Percentiles rank a stretch among this genome's conserved stretches.
These are phyloP conservation scores for Dorcoceras hygrometricum DNA, from an alignment of 257 asterid species.

Conservation along the genomic window DNA sequence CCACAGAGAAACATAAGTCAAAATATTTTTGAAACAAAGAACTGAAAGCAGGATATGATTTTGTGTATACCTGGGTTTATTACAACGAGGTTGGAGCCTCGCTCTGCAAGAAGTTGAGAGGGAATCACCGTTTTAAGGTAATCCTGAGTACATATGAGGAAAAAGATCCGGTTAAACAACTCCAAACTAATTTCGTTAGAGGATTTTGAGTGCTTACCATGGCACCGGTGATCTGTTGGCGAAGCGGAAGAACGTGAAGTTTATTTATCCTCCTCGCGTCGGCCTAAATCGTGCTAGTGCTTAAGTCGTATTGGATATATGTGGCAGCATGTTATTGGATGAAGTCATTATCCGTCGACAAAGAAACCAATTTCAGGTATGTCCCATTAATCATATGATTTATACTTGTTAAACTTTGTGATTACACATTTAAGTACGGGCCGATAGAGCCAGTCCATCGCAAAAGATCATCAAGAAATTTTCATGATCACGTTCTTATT, in stretches of 20 bases:
- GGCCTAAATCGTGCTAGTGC: too few species aligned
- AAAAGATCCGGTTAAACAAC: not conserved
- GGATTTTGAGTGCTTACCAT: not conserved
- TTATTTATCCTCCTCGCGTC: too few species aligned
- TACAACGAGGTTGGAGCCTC: conserved; percentile 93
- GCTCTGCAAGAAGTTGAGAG: conserved; percentile 81
- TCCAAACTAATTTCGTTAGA: not conserved
- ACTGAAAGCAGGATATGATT: not conserved
- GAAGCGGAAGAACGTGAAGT: not conserved
- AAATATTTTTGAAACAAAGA: not conserved
- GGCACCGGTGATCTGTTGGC: not conserved
- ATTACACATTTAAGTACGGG: too few species aligned
- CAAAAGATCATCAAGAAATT: too few species aligned
- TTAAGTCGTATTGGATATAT: too few species aligned
- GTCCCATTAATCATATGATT: too few species aligned
- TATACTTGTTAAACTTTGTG: too few species aligned
- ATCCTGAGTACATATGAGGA: conserved; percentile 44
- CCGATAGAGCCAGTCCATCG: too few species aligned
- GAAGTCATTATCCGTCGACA: too few species aligned
- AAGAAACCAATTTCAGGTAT: too few species aligned
- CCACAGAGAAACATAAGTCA: not conserved
- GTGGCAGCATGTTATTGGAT: too few species aligned
- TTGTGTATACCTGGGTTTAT: conserved; percentile 74
- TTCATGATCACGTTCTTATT: too few species aligned
- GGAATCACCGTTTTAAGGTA: conserved; percentile 78